Evolutionary conservation across 345 rosid genomes (phyloP).

Genomic region (Iberis pinnata): DNA sequence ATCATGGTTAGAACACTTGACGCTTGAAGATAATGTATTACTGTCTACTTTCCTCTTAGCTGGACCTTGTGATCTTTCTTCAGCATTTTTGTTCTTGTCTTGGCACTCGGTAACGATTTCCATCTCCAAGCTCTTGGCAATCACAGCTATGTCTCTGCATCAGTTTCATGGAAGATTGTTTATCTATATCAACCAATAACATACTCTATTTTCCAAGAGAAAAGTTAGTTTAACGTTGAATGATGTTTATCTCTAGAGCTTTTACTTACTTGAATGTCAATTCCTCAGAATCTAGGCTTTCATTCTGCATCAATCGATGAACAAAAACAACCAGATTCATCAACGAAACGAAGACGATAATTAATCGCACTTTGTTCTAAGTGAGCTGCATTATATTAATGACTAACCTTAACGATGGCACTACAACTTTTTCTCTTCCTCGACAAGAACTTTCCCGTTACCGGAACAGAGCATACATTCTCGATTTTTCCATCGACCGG

Average conservation of each 20-base stretch:
- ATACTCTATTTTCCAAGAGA: not conserved
- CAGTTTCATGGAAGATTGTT: slow-evolving; percentile 2
- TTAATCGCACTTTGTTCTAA: not conserved
- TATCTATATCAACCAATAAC: not conserved
- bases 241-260: not conserved
- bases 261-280: slow-evolving; percentile 33
- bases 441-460: not conserved
- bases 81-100: slow-evolving; percentile 1
- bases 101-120: slow-evolving; percentile 18
- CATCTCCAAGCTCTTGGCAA: slow-evolving; percentile 22
- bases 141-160: slow-evolving; percentile 23
- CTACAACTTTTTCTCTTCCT: slow-evolving; percentile 3
- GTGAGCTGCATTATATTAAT: slow-evolving; percentile 8
- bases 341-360: not conserved
- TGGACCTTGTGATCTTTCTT: slow-evolving; percentile 1
- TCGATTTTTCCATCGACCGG: not conserved
- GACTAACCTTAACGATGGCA: slow-evolving; percentile 10
- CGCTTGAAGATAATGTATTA: slow-evolving; percentile 14
- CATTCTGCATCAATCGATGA: slow-evolving; percentile 24
- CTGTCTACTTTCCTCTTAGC: slow-evolving; percentile 25
- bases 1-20: slow-evolving; percentile 1
- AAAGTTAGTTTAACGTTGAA: not conserved
- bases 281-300: slow-evolving; percentile 14
- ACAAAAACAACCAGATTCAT: not conserved
- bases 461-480: slow-evolving; percentile 17